Evolutionary conservation across 1,284 basidiomycete genomes (phyloP).

Genomic region (Boletellus deceptivus): DNA sequence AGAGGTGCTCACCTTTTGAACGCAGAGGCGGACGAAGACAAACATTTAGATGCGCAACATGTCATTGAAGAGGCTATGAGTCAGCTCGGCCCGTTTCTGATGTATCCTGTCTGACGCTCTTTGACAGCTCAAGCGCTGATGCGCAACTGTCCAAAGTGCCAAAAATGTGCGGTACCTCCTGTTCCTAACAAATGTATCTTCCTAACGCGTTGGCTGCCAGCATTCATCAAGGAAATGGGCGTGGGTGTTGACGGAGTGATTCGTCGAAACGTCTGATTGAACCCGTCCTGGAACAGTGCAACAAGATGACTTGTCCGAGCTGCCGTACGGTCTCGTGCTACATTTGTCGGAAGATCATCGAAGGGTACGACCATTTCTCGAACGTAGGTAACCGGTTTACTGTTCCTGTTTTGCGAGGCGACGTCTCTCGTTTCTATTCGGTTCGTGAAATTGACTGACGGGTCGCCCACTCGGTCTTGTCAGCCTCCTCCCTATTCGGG

Average conservation of each 20-base stretch:
- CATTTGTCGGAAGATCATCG: slow-evolving; percentile 67
- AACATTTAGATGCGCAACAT: slow-evolving; percentile 70
- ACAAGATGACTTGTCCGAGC: slow-evolving; percentile 75
- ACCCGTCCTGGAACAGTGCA: slow-evolving; percentile 50
- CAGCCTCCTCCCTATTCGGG: slow-evolving; percentile 25
- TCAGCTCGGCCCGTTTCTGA: slow-evolving; percentile 31
- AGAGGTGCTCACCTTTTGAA: background rate
- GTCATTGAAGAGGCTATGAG: slow-evolving; percentile 88
- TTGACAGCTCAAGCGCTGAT: slow-evolving; percentile 70
- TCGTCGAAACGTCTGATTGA: background rate
- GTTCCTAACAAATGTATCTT: background rate
- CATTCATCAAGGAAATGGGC: slow-evolving; percentile 72
- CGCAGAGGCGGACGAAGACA: slow-evolving; percentile 69
- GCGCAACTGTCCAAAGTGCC: slow-evolving; percentile 80
- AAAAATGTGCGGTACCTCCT: slow-evolving; percentile 50
- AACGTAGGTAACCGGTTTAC: slow-evolving; percentile 38
- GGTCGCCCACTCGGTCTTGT: background rate
- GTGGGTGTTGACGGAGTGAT: slow-evolving; percentile 41
- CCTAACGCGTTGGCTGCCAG: slow-evolving; percentile 37
- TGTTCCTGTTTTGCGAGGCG: slow-evolving; percentile 2
- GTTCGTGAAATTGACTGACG: slow-evolving; percentile 3
- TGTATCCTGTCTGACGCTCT: background rate
- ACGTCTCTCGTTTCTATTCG: no score
- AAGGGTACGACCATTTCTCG: slow-evolving; percentile 78
- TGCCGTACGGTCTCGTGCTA: slow-evolving; percentile 76